These are phyloP conservation scores for Lactarius akahatsu DNA, from an alignment of 768 basidiomycete species.

Conservation along the genomic window DNA sequence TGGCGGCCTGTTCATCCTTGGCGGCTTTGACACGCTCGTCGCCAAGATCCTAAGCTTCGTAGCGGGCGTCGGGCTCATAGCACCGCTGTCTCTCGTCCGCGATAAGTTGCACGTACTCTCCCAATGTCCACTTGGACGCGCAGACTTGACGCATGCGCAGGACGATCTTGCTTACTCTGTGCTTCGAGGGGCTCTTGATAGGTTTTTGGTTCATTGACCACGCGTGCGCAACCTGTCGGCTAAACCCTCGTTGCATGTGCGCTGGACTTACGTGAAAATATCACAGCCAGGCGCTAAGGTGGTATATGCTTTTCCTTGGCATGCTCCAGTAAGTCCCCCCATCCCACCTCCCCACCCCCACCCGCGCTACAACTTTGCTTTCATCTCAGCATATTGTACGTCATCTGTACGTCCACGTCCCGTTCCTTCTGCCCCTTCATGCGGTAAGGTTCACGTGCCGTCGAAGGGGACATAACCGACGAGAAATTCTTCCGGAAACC, in stretches of 20 bases:
- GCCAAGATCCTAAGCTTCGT: conserved; percentile 93
- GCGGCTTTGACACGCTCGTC: conserved; percentile 85
- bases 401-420: conserved; percentile 63
- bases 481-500: conserved; percentile 93
- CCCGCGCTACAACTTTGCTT: conserved; percentile 17
- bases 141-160: conserved; percentile 40
- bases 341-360: conserved; percentile 15
- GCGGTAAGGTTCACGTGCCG: neutral
- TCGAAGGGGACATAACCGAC: conserved; percentile 86
- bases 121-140: neutral
- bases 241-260: conserved; percentile 11
- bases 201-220: conserved; percentile 97
- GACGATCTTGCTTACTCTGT: conserved; percentile 77
- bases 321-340: conserved; percentile 67
- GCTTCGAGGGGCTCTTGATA: conserved; percentile 83
- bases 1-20: conserved; percentile 79
- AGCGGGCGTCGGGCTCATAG: conserved; percentile 81
- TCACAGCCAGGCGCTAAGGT: conserved; percentile 71
- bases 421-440: neutral
- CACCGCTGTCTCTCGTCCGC: conserved; percentile 80
- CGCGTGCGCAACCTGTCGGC: conserved; percentile 51
- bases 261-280: conserved; percentile 12
- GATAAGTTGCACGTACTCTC: conserved; percentile 74
- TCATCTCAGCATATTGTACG: conserved; percentile 68
- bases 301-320: conserved; percentile 80